A percentile compares a stretch with the other conserved stretches of the same genome.
Conservation (phyloP, 805 yeast genomes). For the Debaryomyces prosopidis region DNA sequence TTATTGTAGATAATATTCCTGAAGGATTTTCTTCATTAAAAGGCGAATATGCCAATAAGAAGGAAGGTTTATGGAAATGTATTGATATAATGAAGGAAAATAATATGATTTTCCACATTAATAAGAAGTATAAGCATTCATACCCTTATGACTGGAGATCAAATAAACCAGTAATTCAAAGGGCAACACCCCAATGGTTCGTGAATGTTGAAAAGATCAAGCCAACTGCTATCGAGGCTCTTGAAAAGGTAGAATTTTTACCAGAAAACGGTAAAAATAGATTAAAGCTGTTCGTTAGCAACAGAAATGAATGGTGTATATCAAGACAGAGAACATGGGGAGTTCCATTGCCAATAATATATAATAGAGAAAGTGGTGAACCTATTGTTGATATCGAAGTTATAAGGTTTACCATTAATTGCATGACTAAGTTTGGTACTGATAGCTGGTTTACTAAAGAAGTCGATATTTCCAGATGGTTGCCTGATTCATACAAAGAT, state of each 20-base stretch:
- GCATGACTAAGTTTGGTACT: slow-evolving; percentile 60
- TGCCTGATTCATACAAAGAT: slow-evolving; percentile 54
- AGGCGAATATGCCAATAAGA: slow-evolving; percentile 39
- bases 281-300: slow-evolving; percentile 66
- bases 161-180: slow-evolving; percentile 88
- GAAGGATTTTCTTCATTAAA: slow-evolving; percentile 43
- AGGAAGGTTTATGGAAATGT: slow-evolving; percentile 45
- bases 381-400: slow-evolving; percentile 60
- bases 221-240: slow-evolving; percentile 55
- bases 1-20: slow-evolving; percentile 51
- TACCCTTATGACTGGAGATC: slow-evolving; percentile 98
- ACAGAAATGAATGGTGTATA: slow-evolving; percentile 95
- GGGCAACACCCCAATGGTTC: slow-evolving; percentile 98
- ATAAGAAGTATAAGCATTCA: slow-evolving; percentile 65
- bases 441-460: slow-evolving; percentile 77
- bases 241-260: slow-evolving; percentile 63
- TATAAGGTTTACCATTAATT: slow-evolving; percentile 55
- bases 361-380: slow-evolving; percentile 54
- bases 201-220: slow-evolving; percentile 80
- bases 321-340: slow-evolving; percentile 98
- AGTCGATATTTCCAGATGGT: slow-evolving; percentile 62
- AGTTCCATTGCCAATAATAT: slow-evolving; percentile 91
- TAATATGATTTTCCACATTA: slow-evolving; percentile 49
- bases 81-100: slow-evolving; percentile 46
- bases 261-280: slow-evolving; percentile 77